Conservation (phyloP, 441 rosid genomes). For the Mallotus repandus region DNA sequence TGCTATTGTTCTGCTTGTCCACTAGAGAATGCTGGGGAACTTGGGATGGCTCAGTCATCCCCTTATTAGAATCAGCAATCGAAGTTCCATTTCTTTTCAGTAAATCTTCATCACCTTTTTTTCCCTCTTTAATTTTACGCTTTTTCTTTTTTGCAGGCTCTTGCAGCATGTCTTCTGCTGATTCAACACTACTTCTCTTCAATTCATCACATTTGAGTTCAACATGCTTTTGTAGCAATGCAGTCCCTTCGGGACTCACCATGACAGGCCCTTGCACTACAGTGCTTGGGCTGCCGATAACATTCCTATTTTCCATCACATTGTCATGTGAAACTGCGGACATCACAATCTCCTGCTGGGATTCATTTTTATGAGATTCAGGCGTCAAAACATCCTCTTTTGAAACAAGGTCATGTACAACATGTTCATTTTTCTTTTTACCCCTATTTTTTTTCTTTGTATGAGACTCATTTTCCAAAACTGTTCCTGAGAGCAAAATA, state of each 20-base stretch:
- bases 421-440: constrained; percentile 20
- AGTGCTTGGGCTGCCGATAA: constrained; percentile 7
- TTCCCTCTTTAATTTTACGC: constrained; percentile 17
- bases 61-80: constrained; percentile 19
- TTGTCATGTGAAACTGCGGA: constrained; percentile 8
- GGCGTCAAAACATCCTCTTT: constrained; percentile 21
- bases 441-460: constrained; percentile 25
- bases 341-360: not conserved
- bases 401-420: constrained; percentile 11
- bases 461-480: not conserved
- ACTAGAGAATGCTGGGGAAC: constrained; percentile 20
- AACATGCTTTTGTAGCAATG: constrained; percentile 18
- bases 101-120: constrained; percentile 18
- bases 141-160: constrained; percentile 30
- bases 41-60: constrained; percentile 11
- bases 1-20: constrained; percentile 18
- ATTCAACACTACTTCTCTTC: constrained; percentile 7
- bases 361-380: constrained; percentile 18
- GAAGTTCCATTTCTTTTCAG: constrained; percentile 12
- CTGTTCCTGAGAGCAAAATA: constrained; percentile 17
- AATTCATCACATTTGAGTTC: constrained; percentile 17
- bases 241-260: constrained; percentile 14
- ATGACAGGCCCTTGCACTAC: constrained; percentile 10
- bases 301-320: constrained; percentile 14
- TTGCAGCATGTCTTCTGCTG: constrained; percentile 23